These are phyloP conservation scores for Cordyceps javanica DNA, from an alignment of 2,329 filamentous ascomycete genomes.

Conservation along the genomic window DNA sequence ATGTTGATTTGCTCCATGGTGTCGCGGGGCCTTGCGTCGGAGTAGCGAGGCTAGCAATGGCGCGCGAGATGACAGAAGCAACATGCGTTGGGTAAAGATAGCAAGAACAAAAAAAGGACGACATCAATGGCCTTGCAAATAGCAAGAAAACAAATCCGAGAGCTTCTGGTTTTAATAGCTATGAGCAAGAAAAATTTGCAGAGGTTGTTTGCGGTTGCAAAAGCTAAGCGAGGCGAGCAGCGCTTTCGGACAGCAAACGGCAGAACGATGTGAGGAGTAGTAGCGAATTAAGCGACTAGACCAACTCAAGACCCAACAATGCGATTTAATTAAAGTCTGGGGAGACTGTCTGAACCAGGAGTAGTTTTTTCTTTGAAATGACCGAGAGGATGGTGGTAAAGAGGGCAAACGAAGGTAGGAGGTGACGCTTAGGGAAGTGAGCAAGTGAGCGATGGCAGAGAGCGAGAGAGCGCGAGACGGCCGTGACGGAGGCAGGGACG, in stretches of 20 bases:
- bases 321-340: background rate
- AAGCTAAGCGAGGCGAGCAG: slow-evolving; percentile 4
- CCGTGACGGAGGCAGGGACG: background rate
- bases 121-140: too few relatives aligned
- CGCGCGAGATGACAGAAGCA: background rate
- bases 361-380: background rate
- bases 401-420: background rate
- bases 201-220: background rate
- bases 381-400: background rate
- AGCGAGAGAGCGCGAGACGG: background rate
- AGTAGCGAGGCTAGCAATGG: background rate
- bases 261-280: slow-evolving; percentile 1
- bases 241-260: slow-evolving; percentile 9
- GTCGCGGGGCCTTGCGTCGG: background rate
- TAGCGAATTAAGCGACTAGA: background rate
- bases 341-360: background rate
- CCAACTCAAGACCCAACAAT: background rate
- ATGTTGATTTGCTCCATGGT: slow-evolving; percentile 6
- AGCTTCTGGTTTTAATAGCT: background rate
- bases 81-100: background rate
- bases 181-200: background rate
- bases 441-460: background rate
- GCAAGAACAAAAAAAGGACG: too few relatives aligned
- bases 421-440: background rate
- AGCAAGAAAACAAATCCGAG: background rate